Base-by-base conservation (phyloP, 257 asterid species). In the Vinca minor region DNA sequence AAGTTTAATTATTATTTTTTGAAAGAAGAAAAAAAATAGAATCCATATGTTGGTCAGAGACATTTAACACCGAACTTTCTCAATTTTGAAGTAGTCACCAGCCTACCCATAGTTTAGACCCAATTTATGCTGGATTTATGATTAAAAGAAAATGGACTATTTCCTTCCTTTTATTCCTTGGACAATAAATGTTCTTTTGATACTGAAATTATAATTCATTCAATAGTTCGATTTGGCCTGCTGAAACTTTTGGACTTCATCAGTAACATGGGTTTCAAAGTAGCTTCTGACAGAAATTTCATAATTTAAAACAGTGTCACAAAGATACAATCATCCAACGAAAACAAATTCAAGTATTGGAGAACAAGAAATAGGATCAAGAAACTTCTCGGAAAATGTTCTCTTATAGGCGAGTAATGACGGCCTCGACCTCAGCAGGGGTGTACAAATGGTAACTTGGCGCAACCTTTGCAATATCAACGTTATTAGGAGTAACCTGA, bases 401-500 rank as follows among this genome's bases (percentile, higher is more conserved):
- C 56, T 53, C 74, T 81, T 69, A 91, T 57, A 88, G 91, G 77
- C 88, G 91, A 63, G 55, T 76, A 68, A 91, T 85, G 60, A 91
- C 97, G 53, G 74, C 85, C 80, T 91, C 97, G 36, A 91, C 94
- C 74, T 87, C 95, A 18, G 93, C 59, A 44, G 96, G 95, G 39
- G 88, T 48, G 80, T 84, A 88, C 18, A 87, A 94, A 77, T 91
- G 96, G 79, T 88, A 91, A 2, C 83, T 79, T 42, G 96, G 95
- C 0, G 96, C 71, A 21, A 91, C 97, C 88, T 85, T 88, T 0
- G 97, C 91, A 62, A 91, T 91, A 48, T 91, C 96, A 14, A 91
- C 97, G 26, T 88, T 88, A 80, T 84, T 91, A 61, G 97, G 94
- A 3, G 95, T 88, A 64, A 91, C 96, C 96, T 90, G 82, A 50